Percentiles rank a stretch among this genome's conserved stretches.
Evolutionary conservation across 2,329 filamentous ascomycete species (phyloP).

Genomic region (Gyromitra esculenta): DNA sequence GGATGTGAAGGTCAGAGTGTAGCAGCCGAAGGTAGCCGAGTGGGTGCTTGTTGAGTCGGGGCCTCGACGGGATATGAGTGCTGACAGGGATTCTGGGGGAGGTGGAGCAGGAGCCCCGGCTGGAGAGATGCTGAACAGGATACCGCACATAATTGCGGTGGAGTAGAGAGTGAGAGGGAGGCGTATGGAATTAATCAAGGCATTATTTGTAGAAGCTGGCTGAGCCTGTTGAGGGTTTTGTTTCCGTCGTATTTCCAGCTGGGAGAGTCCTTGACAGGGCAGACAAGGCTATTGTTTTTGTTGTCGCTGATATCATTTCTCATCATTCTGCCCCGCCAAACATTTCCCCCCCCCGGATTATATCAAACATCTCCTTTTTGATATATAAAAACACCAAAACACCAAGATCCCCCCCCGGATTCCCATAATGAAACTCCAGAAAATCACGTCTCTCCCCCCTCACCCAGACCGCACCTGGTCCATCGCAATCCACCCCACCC

Average conservation of each 20-base stretch:
- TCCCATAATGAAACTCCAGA: slow-evolving; percentile 54
- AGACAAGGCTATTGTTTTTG: background rate
- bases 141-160: slow-evolving; percentile 56
- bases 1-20: slow-evolving; percentile 72
- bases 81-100: slow-evolving; percentile 34
- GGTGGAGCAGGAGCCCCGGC: slow-evolving; percentile 12
- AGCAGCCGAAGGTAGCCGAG: slow-evolving; percentile 57
- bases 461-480: slow-evolving; percentile 82
- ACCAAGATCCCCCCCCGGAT: background rate
- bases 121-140: slow-evolving; percentile 55
- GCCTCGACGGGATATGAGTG: slow-evolving; percentile 55
- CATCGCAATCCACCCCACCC: slow-evolving; percentile 82
- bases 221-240: no score
- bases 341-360: background rate
- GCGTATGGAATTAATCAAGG: slow-evolving; percentile 5
- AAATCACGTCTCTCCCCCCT: slow-evolving; percentile 61
- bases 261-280: no score
- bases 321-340: background rate
- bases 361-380: no score
- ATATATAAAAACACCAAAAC: background rate
- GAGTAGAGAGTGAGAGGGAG: background rate
- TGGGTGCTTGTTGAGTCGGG: slow-evolving; percentile 60
- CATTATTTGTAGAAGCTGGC: background rate
- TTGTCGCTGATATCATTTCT: background rate
- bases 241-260: no score